phyloP scores from a whole-genome alignment of 495 filamentous ascomycete genomes.

The Aspergillus wentii region DNA sequence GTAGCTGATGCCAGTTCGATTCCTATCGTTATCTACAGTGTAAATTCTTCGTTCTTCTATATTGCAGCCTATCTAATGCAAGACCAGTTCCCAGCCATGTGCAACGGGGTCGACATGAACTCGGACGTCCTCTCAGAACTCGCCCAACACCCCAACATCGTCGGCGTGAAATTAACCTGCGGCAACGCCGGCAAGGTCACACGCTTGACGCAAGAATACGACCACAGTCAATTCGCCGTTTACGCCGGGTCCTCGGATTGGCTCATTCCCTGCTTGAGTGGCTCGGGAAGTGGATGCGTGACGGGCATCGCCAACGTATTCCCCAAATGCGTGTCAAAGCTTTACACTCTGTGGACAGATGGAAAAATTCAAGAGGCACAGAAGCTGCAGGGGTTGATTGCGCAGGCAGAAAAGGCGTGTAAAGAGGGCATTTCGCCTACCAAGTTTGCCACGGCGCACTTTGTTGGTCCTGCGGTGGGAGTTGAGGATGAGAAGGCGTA shows the following conservation, averaged over 20 bases:
- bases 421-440: slow-evolving; percentile 69
- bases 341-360: slow-evolving; percentile 59
- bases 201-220: slow-evolving; percentile 43
- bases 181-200: slow-evolving; percentile 58
- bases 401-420: slow-evolving; percentile 73
- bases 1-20: slow-evolving; percentile 44
- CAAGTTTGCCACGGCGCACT: slow-evolving; percentile 53
- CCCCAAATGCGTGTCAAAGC: slow-evolving; percentile 55
- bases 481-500: slow-evolving; percentile 18
- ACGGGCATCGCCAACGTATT: slow-evolving; percentile 65
- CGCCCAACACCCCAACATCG: slow-evolving; percentile 42
- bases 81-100: slow-evolving; percentile 56
- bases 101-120: slow-evolving; percentile 61
- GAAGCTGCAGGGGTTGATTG: slow-evolving; percentile 66
- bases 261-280: slow-evolving; percentile 44
- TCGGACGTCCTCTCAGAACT: slow-evolving; percentile 50
- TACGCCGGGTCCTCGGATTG: slow-evolving; percentile 64
- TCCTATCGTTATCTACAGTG: slow-evolving; percentile 57
- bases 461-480: slow-evolving; percentile 18
- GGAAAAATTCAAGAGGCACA: slow-evolving; percentile 62
- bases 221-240: slow-evolving; percentile 48
- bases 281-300: slow-evolving; percentile 58
- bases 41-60: slow-evolving; percentile 2
- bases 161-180: slow-evolving; percentile 65
- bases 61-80: too few species aligned